A percentile compares a stretch with the other conserved stretches of the same genome.
Conservation (phyloP, 805 yeast genomes). For the Candida insectorum region DNA sequence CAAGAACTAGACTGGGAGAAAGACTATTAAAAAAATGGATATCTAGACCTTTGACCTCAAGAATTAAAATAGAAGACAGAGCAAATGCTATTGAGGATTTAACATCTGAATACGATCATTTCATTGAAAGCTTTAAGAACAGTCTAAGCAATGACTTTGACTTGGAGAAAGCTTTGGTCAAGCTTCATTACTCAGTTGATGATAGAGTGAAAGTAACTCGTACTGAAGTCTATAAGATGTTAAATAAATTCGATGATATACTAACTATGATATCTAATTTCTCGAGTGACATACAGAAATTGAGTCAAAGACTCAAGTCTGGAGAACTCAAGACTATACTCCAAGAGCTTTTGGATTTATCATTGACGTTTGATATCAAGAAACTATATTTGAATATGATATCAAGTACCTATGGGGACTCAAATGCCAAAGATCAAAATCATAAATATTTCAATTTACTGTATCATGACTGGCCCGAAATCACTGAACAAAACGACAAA, state of each 20-base stretch:
- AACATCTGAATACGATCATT: conserved; percentile 24
- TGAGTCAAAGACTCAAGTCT: conserved; percentile 24
- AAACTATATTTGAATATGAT: conserved; percentile 46
- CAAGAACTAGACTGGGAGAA: conserved; percentile 74
- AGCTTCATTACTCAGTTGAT: conserved; percentile 35
- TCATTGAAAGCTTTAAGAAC: conserved; percentile 28
- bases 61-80: conserved; percentile 55
- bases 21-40: conserved; percentile 72
- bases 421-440: conserved; percentile 41
- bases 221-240: conserved; percentile 28
- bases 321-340: conserved; percentile 37
- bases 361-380: conserved; percentile 25
- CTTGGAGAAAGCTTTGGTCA: conserved; percentile 33
- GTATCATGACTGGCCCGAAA: conserved; percentile 33
- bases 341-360: conserved; percentile 29
- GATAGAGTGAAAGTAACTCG: conserved; percentile 26
- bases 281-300: conserved; percentile 26
- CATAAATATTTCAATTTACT: conserved; percentile 40
- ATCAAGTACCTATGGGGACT: conserved; percentile 48
- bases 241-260: conserved; percentile 26
- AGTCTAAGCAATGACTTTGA: conserved; percentile 25
- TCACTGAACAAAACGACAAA: conserved; percentile 31
- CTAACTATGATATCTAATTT: conserved; percentile 24
- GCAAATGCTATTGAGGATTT: conserved; percentile 49
- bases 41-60: conserved; percentile 60